Conservation (phyloP, 139 green algal species). For the Raphidocelis subcapitata region DNA sequence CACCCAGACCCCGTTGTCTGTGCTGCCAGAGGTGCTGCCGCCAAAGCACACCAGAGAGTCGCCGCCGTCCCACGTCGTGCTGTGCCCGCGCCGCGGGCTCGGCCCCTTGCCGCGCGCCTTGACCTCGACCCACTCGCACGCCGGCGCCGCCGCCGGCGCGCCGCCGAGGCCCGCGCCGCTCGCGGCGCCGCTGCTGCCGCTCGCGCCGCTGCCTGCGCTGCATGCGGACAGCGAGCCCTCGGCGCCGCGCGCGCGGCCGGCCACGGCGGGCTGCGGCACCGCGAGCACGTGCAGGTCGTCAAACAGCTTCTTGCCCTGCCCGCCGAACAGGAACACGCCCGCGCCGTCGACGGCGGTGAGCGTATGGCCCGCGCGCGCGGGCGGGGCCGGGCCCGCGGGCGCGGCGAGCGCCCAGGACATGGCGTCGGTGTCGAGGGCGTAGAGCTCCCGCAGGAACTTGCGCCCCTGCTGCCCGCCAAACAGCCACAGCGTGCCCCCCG, state of each 20-base stretch:
- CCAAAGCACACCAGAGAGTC: slow-evolving; percentile 48
- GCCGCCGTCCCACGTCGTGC: slow-evolving; percentile 34
- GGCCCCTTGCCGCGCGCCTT: slow-evolving; percentile 17
- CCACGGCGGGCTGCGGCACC: neutral
- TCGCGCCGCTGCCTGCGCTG: neutral
- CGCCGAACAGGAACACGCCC: slow-evolving; percentile 46
- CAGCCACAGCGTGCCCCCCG: slow-evolving; percentile 31
- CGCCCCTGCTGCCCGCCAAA: slow-evolving; percentile 49
- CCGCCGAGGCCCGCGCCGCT: neutral
- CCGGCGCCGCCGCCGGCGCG: neutral
- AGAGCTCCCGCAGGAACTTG: slow-evolving; percentile 41
- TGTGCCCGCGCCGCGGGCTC: slow-evolving; percentile 37
- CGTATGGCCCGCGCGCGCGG: slow-evolving; percentile 23
- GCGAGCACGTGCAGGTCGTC: slow-evolving; percentile 48
- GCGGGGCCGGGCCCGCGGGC: slow-evolving; percentile 9
- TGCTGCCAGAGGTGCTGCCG: slow-evolving; percentile 33
- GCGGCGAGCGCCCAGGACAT: slow-evolving; percentile 29
- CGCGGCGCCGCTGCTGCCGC: neutral
- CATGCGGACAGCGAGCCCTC: neutral
- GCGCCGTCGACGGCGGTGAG: slow-evolving; percentile 20
- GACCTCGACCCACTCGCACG: slow-evolving; percentile 23
- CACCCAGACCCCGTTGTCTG: slow-evolving; percentile 32
- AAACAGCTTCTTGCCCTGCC: slow-evolving; percentile 51
- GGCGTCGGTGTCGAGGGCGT: slow-evolving; percentile 37
- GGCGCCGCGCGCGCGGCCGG: neutral